phyloP scores from a whole-genome alignment of 805 yeast species.

The Ogataea henricii region DNA sequence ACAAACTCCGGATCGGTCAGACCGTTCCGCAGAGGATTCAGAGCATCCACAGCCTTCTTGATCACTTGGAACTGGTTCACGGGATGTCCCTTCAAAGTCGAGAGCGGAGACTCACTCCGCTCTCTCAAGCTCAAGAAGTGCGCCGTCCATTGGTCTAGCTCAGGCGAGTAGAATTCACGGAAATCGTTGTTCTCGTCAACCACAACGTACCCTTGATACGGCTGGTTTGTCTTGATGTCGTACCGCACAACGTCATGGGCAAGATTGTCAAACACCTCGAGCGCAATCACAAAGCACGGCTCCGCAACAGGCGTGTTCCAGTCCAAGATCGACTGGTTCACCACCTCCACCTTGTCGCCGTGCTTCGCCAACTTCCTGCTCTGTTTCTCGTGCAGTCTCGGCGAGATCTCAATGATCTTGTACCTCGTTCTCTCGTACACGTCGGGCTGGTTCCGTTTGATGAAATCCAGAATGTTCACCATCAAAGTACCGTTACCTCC shows the following conservation, averaged over 20 bases:
- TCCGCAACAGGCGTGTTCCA: conserved; percentile 63
- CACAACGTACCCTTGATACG: conserved; percentile 77
- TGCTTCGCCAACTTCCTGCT: conserved; percentile 41
- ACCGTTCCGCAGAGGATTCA: conserved; percentile 67
- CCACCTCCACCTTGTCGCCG: conserved; percentile 56
- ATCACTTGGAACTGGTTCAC: conserved; percentile 48
- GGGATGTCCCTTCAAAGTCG: conserved; percentile 51
- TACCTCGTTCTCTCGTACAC: conserved; percentile 70
- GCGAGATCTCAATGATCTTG: conserved; percentile 70
- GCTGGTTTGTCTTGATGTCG: conserved; percentile 64
- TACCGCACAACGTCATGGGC: conserved; percentile 81
- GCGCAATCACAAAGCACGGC: conserved; percentile 75
- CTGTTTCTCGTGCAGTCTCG: conserved; percentile 62
- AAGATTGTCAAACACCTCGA: conserved; percentile 83
- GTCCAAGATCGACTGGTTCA: conserved; percentile 74
- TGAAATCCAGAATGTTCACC: conserved; percentile 69
- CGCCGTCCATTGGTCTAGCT: conserved; percentile 57
- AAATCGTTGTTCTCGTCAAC: conserved; percentile 75
- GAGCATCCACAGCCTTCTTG: conserved; percentile 46
- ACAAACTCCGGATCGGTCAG: conserved; percentile 74
- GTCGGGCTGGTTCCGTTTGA: conserved; percentile 65
- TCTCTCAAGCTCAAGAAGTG: conserved; percentile 59
- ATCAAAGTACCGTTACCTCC: conserved; percentile 89
- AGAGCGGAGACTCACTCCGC: conserved; percentile 42
- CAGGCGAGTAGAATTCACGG: conserved; percentile 67